Conservation (phyloP, 2,329 filamentous ascomycete species). For the Calonectria hongkongensis region DNA sequence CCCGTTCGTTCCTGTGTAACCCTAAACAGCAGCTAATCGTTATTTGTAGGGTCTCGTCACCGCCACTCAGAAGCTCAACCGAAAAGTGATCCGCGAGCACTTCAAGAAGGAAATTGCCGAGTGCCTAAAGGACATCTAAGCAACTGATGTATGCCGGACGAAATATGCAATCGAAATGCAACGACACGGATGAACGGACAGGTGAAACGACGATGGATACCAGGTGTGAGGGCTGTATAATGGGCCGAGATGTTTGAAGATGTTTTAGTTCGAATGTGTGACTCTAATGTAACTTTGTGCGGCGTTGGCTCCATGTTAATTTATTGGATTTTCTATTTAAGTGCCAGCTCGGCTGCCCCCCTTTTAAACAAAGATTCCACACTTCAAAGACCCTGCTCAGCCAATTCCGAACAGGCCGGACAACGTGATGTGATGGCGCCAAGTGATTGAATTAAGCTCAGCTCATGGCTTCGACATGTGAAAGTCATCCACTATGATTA, state of each 20-base stretch:
- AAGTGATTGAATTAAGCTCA: conserved; percentile 37
- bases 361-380: conserved; percentile 37
- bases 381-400: conserved; percentile 34
- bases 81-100: conserved; percentile 69
- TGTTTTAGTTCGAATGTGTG: conserved; percentile 41
- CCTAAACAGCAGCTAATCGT: conserved; percentile 46
- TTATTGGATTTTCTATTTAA: conserved; percentile 46
- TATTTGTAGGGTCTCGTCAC: conserved; percentile 73
- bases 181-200: conserved; percentile 31
- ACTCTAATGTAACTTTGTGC: conserved; percentile 51
- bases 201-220: conserved; percentile 48
- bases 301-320: conserved; percentile 54
- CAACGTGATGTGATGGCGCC: conserved; percentile 36
- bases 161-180: conserved; percentile 31
- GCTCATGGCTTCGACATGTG: conserved; percentile 39
- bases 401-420: conserved; percentile 32
- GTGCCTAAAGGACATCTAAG: conserved; percentile 58
- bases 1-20: neutral
- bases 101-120: conserved; percentile 72
- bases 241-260: conserved; percentile 28
- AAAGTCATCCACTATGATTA: conserved; percentile 32
- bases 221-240: conserved; percentile 41
- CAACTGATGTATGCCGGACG: conserved; percentile 9
- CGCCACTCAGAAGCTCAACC: conserved; percentile 77
- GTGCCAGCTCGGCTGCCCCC: conserved; percentile 26